These are phyloP conservation scores for Prunus kanzakura DNA, from an alignment of 306 rosid genomes.

Conservation along the genomic window DNA sequence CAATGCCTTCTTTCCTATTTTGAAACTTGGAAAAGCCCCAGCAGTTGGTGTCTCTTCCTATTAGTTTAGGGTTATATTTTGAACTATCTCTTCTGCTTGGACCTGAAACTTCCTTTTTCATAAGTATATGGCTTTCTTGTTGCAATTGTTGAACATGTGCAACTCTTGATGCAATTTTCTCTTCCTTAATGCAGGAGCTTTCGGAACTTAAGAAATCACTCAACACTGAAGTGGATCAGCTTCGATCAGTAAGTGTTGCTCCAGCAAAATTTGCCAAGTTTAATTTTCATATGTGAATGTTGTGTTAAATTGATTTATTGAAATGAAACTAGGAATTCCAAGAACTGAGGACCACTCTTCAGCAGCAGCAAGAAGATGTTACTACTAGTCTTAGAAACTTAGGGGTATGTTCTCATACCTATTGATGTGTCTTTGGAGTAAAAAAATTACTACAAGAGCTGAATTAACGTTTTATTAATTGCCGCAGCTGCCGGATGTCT, in stretches of 20 bases:
- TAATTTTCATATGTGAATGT: constrained; percentile 1
- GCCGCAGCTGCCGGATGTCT: constrained; percentile 67
- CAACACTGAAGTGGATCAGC: constrained; percentile 87
- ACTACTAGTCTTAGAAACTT: constrained; percentile 68
- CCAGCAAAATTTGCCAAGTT: constrained; percentile 1
- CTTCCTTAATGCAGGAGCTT: constrained; percentile 64
- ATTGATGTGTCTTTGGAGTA: background rate
- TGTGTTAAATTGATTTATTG: constrained; percentile 7
- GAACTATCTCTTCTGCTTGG: constrained; percentile 1
- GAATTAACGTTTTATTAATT: background rate
- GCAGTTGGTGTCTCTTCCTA: background rate
- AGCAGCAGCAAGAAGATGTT: constrained; percentile 96
- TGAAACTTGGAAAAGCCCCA: background rate
- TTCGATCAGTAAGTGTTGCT: constrained; percentile 67
- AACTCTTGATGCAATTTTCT: constrained; percentile 13
- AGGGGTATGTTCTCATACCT: constrained; percentile 51
- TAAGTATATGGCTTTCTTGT: background rate
- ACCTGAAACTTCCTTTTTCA: background rate
- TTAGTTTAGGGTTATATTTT: background rate
- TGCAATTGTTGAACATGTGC: constrained; percentile 17
- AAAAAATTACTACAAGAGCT: background rate
- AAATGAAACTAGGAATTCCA: constrained; percentile 67
- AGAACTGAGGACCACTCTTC: constrained; percentile 90
- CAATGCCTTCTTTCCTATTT: background rate
- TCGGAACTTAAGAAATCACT: constrained; percentile 89